phyloP scores from a whole-genome alignment of 116 monocot genomes.

The Phalaenopsis hybrid region DNA sequence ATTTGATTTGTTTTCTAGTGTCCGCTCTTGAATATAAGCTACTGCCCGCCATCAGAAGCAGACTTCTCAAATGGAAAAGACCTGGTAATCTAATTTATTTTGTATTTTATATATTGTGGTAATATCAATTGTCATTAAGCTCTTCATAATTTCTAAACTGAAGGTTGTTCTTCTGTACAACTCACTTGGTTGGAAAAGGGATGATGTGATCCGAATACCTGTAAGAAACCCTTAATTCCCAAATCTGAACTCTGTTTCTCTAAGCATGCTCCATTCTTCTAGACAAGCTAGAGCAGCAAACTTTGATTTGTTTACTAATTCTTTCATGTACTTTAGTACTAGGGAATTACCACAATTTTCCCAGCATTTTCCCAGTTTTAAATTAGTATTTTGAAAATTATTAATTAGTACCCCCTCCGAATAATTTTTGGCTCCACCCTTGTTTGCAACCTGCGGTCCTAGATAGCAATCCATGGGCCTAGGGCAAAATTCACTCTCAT shows the following conservation, averaged over 20 bases:
- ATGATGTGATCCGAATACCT: slow-evolving; percentile 79
- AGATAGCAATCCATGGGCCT: no score
- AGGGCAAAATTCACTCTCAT: no score
- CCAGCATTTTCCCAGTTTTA: neutral
- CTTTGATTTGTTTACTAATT: neutral
- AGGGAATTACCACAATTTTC: neutral
- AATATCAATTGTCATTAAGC: neutral
- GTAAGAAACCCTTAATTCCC: slow-evolving; percentile 33
- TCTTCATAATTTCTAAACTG: slow-evolving; percentile 5
- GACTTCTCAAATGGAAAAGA: slow-evolving; percentile 51
- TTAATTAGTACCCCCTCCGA: no score
- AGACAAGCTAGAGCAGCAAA: neutral
- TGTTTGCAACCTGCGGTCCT: no score
- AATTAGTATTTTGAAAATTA: neutral
- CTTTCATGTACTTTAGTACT: neutral
- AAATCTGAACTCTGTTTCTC: slow-evolving; percentile 5
- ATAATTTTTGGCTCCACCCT: no score
- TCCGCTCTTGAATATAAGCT: slow-evolving; percentile 89
- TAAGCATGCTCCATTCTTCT: neutral
- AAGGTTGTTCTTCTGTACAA: slow-evolving; percentile 95
- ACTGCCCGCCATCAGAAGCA: slow-evolving; percentile 79
- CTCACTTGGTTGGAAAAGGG: slow-evolving; percentile 88
- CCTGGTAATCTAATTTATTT: slow-evolving; percentile 47
- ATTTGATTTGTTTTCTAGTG: slow-evolving; percentile 38
- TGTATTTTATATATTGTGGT: neutral